Conservation (phyloP, 257 asterid genomes). For the Penstemon newberryi region DNA sequence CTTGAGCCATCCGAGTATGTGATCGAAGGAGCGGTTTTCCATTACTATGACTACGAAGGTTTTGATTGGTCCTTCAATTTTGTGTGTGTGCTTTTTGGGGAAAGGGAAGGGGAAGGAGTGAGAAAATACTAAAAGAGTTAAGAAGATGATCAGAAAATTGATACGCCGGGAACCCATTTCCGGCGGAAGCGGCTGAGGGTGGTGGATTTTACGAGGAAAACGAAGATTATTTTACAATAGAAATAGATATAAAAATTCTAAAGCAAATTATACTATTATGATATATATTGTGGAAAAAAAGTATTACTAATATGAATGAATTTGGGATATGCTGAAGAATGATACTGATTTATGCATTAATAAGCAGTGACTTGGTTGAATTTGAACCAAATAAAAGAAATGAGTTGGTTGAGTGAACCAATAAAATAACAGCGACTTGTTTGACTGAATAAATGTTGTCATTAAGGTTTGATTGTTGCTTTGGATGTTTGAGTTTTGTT, state of each 20-base stretch:
- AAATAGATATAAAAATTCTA: too few species aligned
- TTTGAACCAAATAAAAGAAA: too few species aligned
- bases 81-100: constrained; percentile 38
- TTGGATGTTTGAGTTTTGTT: neutral
- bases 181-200: neutral
- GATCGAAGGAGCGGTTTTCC: constrained; percentile 98
- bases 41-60: constrained; percentile 81
- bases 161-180: constrained; percentile 47
- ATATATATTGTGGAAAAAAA: too few species aligned
- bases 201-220: neutral
- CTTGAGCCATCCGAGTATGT: constrained; percentile 84
- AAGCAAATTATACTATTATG: too few species aligned
- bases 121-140: constrained; percentile 43
- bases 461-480: constrained; percentile 3
- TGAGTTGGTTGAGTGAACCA: too few species aligned
- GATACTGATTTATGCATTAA: neutral
- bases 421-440: neutral
- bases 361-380: too few species aligned
- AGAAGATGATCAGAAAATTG: constrained; percentile 32
- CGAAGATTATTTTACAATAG: neutral
- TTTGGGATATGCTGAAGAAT: constrained; percentile 24
- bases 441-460: constrained; percentile 1
- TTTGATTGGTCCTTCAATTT: constrained; percentile 80
- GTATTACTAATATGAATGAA: too few species aligned
- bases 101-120: constrained; percentile 56